A percentile compares a stretch with the other conserved stretches of the same genome.
Evolutionary conservation across 768 basidiomycete species (phyloP).

Genomic region (Lyophyllum decastes): DNA sequence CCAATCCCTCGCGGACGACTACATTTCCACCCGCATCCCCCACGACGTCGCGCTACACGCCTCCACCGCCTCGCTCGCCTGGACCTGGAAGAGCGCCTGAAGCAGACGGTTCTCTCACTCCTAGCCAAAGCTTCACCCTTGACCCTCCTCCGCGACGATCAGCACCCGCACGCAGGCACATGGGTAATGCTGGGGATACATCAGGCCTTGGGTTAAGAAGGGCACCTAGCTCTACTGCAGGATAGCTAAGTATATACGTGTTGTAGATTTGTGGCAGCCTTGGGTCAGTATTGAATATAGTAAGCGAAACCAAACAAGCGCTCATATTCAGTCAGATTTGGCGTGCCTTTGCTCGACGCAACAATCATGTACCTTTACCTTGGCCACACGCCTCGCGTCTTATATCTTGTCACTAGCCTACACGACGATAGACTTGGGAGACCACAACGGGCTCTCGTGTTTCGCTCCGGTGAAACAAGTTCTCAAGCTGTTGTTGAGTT

Average conservation of each 20-base stretch:
- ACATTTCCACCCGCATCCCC: conserved; percentile 31
- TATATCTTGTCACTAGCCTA: conserved; percentile 72
- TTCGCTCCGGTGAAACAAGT: conserved; percentile 58
- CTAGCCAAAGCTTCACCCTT: conserved; percentile 37
- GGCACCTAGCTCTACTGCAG: conserved; percentile 18
- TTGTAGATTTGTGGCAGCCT: background rate
- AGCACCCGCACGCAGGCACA: conserved; percentile 25
- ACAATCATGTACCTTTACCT: conserved; percentile 73
- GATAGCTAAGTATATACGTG: conserved; percentile 4
- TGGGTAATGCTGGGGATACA: conserved; percentile 21
- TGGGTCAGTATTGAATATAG: background rate
- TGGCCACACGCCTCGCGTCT: conserved; percentile 61
- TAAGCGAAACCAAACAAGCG: background rate
- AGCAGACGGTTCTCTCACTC: conserved; percentile 29
- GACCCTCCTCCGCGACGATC: conserved; percentile 40
- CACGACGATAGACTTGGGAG: conserved; percentile 65
- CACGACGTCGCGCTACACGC: conserved; percentile 21
- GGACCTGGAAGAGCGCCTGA: conserved; percentile 31
- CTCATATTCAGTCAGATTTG: background rate
- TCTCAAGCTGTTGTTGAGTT: conserved; percentile 88
- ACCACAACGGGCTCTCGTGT: conserved; percentile 66
- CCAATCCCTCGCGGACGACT: conserved; percentile 36
- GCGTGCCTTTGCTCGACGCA: background rate
- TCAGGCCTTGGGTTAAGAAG: conserved; percentile 30
- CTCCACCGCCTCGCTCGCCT: conserved; percentile 40